These are phyloP conservation scores for Colletotrichum noveboracense DNA, from an alignment of 2,329 filamentous ascomycete genomes.

Conservation along the genomic window DNA sequence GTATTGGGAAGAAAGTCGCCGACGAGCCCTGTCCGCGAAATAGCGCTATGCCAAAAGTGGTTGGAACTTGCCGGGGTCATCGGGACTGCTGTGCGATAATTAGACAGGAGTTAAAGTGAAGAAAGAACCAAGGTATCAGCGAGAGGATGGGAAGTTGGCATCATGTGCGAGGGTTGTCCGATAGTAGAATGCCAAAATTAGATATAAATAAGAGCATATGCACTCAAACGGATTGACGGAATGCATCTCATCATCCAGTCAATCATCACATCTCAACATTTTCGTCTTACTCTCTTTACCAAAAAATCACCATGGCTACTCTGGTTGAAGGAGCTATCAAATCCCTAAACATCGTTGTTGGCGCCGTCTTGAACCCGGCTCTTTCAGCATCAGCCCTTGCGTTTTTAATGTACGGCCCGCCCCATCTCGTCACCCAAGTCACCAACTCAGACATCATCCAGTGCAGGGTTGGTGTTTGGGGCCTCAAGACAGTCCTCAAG, in stretches of 20 bases:
- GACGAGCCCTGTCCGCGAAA: not conserved
- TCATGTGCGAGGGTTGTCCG: not conserved
- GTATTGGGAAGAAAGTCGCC: not conserved
- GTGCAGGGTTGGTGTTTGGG: not conserved
- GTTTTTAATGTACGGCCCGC: not conserved
- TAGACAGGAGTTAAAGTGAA: not conserved
- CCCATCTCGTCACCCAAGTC: not conserved
- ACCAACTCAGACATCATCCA: rapidly evolving
- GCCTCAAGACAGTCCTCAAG: not conserved
- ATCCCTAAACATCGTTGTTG: not conserved
- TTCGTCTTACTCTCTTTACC: not conserved
- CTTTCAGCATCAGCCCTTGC: not conserved
- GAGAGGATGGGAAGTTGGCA: not conserved
- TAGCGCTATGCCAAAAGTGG: not conserved
- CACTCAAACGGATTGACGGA: not conserved
- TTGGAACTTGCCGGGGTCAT: not conserved
- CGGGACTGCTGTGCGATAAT: not conserved
- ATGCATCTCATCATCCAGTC: not conserved
- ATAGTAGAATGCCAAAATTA: rapidly evolving
- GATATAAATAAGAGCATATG: not conserved
- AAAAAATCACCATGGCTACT: rapidly evolving
- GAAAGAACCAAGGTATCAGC: not conserved
- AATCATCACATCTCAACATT: not conserved
- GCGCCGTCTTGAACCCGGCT: not conserved
- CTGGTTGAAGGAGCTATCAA: not conserved